phyloP scores from a whole-genome alignment of 2,329 filamentous ascomycete species.

The Uncinocarpus reesii region DNA sequence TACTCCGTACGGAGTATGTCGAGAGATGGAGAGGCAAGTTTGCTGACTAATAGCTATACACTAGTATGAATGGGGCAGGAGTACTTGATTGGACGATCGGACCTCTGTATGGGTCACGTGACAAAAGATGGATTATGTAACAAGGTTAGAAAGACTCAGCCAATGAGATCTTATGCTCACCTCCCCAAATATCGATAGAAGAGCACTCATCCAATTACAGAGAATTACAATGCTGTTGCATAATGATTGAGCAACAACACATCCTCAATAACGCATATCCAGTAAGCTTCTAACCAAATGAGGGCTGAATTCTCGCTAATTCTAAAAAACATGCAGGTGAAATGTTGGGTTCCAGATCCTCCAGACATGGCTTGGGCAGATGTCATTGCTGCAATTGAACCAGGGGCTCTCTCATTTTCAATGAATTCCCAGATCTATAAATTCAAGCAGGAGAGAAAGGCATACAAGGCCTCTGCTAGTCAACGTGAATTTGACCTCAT shows the following conservation, averaged over 20 bases:
- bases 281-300: slow-evolving; percentile 1
- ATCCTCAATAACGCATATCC: slow-evolving; percentile 3
- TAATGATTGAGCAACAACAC: slow-evolving; percentile 2
- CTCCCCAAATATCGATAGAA: too few species aligned
- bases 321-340: slow-evolving; percentile 2
- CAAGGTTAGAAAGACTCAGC: too few species aligned
- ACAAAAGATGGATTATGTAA: too few species aligned
- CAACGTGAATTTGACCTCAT: slow-evolving; percentile 14
- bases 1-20: too few species aligned
- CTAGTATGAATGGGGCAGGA: too few species aligned
- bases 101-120: too few species aligned
- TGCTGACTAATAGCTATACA: too few species aligned
- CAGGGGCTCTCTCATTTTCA: slow-evolving; percentile 10
- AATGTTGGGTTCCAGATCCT: slow-evolving; percentile 9
- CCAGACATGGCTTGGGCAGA: slow-evolving; percentile 8
- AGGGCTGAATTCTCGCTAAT: slow-evolving; percentile 6
- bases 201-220: too few species aligned
- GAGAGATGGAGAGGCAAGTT: too few species aligned
- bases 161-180: too few species aligned
- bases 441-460: slow-evolving; percentile 12
- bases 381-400: slow-evolving; percentile 7
- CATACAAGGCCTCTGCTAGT: slow-evolving; percentile 9
- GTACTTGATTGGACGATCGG: too few species aligned
- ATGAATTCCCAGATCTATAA: slow-evolving; percentile 14
- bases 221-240: slow-evolving; percentile 3